Evolutionary conservation across 2,329 filamentous ascomycete genomes (phyloP).

Genomic region (Trichoderma aggressivum): DNA sequence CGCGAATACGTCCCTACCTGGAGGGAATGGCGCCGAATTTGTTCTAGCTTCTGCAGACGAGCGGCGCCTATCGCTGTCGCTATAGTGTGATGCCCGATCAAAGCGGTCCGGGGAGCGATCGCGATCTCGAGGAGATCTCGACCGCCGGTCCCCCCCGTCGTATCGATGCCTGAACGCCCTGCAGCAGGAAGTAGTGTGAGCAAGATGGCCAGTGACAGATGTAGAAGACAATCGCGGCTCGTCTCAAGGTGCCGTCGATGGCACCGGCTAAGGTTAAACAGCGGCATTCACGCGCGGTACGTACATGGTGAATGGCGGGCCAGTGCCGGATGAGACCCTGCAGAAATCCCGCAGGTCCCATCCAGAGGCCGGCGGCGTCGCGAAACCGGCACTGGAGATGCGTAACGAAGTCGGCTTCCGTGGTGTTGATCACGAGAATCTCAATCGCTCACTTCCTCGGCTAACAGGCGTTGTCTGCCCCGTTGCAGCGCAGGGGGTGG

Average conservation of each 20-base stretch:
- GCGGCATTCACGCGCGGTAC: constrained; percentile 15
- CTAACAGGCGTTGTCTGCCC: constrained; percentile 3
- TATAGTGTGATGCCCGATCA: constrained; percentile 52
- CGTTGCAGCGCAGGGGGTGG: background rate
- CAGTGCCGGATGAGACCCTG: constrained; percentile 21
- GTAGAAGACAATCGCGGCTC: constrained; percentile 2
- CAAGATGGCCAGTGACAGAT: constrained; percentile 3
- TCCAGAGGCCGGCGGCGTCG: constrained; percentile 19
- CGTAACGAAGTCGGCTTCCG: background rate
- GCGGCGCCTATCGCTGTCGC: constrained; percentile 66
- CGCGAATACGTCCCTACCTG: constrained; percentile 56
- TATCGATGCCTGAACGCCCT: constrained; percentile 59
- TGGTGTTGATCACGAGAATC: background rate
- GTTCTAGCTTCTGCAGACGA: constrained; percentile 57
- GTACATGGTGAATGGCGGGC: constrained; percentile 27
- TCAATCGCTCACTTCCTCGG: background rate
- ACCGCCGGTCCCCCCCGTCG: constrained; percentile 62
- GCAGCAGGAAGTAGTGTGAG: constrained; percentile 2
- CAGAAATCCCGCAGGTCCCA: constrained; percentile 20
- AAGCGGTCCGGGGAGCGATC: constrained; percentile 69
- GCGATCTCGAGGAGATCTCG: constrained; percentile 64
- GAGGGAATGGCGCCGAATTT: constrained; percentile 58
- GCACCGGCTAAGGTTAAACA: background rate
- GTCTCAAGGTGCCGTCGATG: background rate
- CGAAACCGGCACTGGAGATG: background rate